Evolutionary conservation across 495 filamentous ascomycete species (phyloP).

Genomic region (Xylaria longipes): DNA sequence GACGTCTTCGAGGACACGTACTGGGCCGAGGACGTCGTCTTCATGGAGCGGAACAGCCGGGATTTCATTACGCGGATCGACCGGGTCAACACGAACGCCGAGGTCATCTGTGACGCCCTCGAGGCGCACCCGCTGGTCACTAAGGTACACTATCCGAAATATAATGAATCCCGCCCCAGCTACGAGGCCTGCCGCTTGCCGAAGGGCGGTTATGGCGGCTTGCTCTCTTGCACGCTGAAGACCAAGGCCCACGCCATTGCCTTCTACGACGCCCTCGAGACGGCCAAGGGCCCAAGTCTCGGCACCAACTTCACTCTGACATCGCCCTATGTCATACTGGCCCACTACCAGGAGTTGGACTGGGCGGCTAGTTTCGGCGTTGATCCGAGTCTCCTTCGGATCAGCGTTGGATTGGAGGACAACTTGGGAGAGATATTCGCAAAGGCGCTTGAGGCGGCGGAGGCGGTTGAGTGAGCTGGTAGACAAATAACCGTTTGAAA

Average conservation of each 20-base stretch:
- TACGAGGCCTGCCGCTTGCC: conserved; percentile 82
- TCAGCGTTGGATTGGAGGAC: conserved; percentile 90
- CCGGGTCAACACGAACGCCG: conserved; percentile 85
- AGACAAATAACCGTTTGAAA: not conserved
- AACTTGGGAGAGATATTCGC: conserved; percentile 61
- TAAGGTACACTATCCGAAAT: conserved; percentile 86
- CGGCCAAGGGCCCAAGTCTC: conserved; percentile 90
- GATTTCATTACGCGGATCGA: conserved; percentile 86
- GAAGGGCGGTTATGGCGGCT: conserved; percentile 86
- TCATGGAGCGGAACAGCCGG: conserved; percentile 94
- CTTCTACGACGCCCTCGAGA: conserved; percentile 87
- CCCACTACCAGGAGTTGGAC: conserved; percentile 90
- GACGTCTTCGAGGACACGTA: conserved; percentile 83
- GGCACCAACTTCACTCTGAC: conserved; percentile 95
- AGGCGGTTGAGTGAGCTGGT: conserved; percentile 32
- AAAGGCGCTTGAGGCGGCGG: conserved; percentile 55
- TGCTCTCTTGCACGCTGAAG: conserved; percentile 83
- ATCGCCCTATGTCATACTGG: conserved; percentile 88
- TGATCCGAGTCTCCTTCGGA: conserved; percentile 75
- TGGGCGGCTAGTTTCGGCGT: conserved; percentile 86
- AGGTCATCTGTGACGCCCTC: conserved; percentile 77
- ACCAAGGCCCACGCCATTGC: conserved; percentile 70
- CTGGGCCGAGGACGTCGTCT: conserved; percentile 92
- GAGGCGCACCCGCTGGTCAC: conserved; percentile 65
- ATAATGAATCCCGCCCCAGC: conserved; percentile 65